These are phyloP conservation scores for Novymonas esmeraldas DNA, from an alignment of 208 protist genomes.

Conservation along the genomic window DNA sequence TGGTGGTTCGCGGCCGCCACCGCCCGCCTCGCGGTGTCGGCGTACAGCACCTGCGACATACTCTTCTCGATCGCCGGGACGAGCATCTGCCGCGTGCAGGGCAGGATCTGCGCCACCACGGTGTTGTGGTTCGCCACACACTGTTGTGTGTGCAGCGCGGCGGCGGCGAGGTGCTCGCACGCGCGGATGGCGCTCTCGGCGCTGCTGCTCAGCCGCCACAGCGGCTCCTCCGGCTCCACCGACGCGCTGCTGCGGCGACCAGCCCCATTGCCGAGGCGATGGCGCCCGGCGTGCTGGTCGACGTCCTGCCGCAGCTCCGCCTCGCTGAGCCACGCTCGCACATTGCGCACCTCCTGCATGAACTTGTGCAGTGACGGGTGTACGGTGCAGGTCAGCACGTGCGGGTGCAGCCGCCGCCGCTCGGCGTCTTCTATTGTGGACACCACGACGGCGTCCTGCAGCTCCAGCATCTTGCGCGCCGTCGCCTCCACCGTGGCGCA, in stretches of 20 bases:
- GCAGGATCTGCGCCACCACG: constrained; percentile 74
- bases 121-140: constrained; percentile 88
- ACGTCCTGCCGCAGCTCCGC: constrained; percentile 15
- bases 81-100: constrained; percentile 78
- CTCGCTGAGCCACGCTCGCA: constrained; percentile 53
- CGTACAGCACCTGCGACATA: constrained; percentile 66
- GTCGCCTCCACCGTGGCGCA: constrained; percentile 44
- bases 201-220: constrained; percentile 40
- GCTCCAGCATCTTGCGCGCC: constrained; percentile 40
- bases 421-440: constrained; percentile 17
- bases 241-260: neutral
- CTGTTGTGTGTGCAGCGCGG: constrained; percentile 68
- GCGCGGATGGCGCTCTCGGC: constrained; percentile 53
- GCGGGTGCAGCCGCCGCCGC: constrained; percentile 8
- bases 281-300: neutral
- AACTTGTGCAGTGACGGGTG: constrained; percentile 63
- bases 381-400: constrained; percentile 62
- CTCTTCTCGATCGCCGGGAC: constrained; percentile 50
- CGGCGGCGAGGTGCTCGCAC: constrained; percentile 58
- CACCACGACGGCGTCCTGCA: constrained; percentile 53
- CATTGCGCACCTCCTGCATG: constrained; percentile 68
- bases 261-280: neutral
- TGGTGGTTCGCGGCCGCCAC: constrained; percentile 76
- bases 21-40: constrained; percentile 36
- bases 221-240: neutral